Evolutionary conservation across 2,329 filamentous ascomycete species (phyloP).

Genomic region (Stylonectria norvegica): DNA sequence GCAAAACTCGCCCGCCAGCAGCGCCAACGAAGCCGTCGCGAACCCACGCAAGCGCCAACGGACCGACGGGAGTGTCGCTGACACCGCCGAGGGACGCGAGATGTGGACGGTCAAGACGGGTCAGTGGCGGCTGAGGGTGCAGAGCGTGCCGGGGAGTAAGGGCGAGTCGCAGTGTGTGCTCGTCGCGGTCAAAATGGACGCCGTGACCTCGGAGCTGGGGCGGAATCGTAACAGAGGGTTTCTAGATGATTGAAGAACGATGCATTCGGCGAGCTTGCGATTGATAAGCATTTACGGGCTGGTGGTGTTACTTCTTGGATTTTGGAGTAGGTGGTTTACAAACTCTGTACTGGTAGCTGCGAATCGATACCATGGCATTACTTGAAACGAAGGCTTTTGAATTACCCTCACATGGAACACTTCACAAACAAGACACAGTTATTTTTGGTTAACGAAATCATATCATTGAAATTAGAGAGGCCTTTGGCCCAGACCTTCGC

Average conservation of each 20-base stretch:
- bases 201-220: constrained; percentile 60
- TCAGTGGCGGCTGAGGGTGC: constrained; percentile 70
- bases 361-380: background rate
- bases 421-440: too few relatives aligned
- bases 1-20: constrained; percentile 25
- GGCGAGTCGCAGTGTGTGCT: constrained; percentile 66
- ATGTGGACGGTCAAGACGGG: constrained; percentile 65
- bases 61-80: constrained; percentile 30
- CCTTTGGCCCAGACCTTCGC: too few relatives aligned
- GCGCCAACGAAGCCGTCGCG: constrained; percentile 22
- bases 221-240: constrained; percentile 67
- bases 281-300: background rate
- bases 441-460: too few relatives aligned
- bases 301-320: background rate
- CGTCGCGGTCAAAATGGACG: constrained; percentile 73
- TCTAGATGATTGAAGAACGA: constrained; percentile 37
- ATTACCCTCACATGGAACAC: too few relatives aligned
- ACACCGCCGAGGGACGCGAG: constrained; percentile 32
- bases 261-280: background rate
- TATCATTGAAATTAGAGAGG: too few relatives aligned
- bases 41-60: constrained; percentile 46
- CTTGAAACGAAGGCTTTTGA: too few relatives aligned
- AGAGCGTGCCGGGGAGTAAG: constrained; percentile 47
- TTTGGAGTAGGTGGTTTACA: background rate
- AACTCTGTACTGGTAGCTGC: background rate